Evolutionary conservation across 257 asterid species (phyloP).

Genomic region (Cynanchum wilfordii): DNA sequence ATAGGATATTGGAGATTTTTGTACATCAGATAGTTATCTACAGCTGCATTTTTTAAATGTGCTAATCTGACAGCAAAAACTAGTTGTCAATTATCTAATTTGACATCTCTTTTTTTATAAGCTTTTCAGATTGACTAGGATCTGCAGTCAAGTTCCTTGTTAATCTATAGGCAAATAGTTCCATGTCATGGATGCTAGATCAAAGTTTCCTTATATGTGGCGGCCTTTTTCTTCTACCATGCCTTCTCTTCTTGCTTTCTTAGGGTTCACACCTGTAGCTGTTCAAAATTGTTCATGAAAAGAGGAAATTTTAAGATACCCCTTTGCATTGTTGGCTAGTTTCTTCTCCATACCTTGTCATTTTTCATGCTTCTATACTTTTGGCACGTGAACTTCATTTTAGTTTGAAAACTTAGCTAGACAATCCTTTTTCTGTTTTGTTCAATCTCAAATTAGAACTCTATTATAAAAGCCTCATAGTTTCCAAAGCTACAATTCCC

Average conservation of each 20-base stretch:
- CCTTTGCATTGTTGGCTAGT: neutral
- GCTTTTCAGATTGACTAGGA: neutral
- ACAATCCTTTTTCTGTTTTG: neutral
- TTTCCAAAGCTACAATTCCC: neutral
- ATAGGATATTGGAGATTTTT: neutral
- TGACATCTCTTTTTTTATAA: neutral
- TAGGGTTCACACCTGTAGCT: neutral
- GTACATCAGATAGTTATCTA: neutral
- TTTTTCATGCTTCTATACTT: neutral
- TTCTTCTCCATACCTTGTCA: neutral
- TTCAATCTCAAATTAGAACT: neutral
- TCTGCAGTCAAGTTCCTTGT: neutral
- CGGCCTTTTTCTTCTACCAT: neutral
- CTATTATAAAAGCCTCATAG: neutral
- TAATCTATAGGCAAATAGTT: neutral
- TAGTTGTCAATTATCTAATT: neutral
- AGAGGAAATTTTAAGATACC: neutral
- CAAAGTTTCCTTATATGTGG: neutral
- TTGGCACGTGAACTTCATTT: constrained; percentile 1
- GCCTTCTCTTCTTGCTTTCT: neutral
- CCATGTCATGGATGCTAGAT: neutral
- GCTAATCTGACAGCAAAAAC: neutral
- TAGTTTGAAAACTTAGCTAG: neutral
- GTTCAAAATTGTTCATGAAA: neutral
- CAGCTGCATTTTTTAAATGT: neutral